These are phyloP conservation scores for Salix koriyanagi DNA, from an alignment of 345 rosid genomes.

Conservation along the genomic window DNA sequence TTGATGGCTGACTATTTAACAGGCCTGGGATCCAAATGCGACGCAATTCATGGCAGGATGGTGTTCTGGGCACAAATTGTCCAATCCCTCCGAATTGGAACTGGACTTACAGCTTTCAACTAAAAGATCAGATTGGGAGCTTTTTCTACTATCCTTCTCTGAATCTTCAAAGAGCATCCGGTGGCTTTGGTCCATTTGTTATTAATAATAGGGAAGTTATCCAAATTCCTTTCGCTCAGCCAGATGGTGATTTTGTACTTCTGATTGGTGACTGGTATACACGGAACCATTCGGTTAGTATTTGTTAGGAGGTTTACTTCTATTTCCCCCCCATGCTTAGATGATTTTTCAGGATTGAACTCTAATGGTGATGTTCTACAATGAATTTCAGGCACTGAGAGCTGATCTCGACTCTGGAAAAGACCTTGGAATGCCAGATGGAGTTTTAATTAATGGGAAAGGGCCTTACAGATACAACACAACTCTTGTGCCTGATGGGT, in stretches of 20 bases:
- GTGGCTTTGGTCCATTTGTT: slow-evolving; percentile 82
- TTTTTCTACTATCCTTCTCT: slow-evolving; percentile 81
- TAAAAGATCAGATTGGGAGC: slow-evolving; percentile 95
- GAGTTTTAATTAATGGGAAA: slow-evolving; percentile 92
- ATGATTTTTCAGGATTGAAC: slow-evolving; percentile 3
- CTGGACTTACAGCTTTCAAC: slow-evolving; percentile 84
- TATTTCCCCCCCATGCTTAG: not conserved
- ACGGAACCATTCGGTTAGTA: slow-evolving; percentile 66
- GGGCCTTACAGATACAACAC: slow-evolving; percentile 80
- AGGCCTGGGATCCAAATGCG: slow-evolving; percentile 92
- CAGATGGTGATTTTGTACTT: slow-evolving; percentile 66
- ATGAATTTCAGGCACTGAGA: slow-evolving; percentile 59
- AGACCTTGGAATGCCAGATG: slow-evolving; percentile 93
- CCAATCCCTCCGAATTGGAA: slow-evolving; percentile 63
- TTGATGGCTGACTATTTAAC: slow-evolving; percentile 9
- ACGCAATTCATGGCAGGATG: slow-evolving; percentile 88
- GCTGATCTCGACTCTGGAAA: slow-evolving; percentile 65
- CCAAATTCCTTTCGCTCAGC: slow-evolving; percentile 69
- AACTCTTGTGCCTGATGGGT: slow-evolving; percentile 72
- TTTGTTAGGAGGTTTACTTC: not conserved
- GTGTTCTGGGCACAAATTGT: slow-evolving; percentile 84
- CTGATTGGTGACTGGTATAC: slow-evolving; percentile 90
- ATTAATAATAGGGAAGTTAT: slow-evolving; percentile 58
- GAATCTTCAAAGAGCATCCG: slow-evolving; percentile 83
- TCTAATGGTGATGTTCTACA: slow-evolving; percentile 1